Conservation (phyloP, 345 rosid species). For the Sisymbrium irio region DNA sequence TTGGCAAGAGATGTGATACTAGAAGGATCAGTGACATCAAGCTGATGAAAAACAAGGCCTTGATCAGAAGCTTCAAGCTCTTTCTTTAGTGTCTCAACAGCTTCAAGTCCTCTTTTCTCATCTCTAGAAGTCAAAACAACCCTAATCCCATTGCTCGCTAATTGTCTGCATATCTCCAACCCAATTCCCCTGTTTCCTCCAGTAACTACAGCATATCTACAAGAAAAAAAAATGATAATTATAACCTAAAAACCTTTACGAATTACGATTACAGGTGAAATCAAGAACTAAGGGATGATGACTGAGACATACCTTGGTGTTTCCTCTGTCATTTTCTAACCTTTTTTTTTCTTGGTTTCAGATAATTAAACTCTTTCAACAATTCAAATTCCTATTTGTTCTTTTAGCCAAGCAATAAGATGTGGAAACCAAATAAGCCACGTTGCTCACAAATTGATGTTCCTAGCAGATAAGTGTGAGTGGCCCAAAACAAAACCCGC, state of each 20-base stretch:
- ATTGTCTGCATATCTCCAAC: constrained; percentile 39
- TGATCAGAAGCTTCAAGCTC: constrained; percentile 31
- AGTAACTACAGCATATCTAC: constrained; percentile 42
- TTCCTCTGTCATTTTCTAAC: constrained; percentile 21
- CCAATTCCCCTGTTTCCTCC: constrained; percentile 58
- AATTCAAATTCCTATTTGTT: background rate
- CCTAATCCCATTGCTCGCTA: constrained; percentile 27
- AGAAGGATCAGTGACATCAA: constrained; percentile 45
- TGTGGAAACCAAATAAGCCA: constrained; percentile 19
- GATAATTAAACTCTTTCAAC: background rate
- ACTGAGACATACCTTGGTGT: constrained; percentile 1
- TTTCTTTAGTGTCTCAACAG: constrained; percentile 41
- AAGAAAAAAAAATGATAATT: background rate
- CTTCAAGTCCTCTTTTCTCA: constrained; percentile 41
- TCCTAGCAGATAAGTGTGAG: background rate
- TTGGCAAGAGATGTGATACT: constrained; percentile 40
- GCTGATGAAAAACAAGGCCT: constrained; percentile 44
- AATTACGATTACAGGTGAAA: background rate
- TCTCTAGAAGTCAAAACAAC: constrained; percentile 45
- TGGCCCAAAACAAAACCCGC: background rate
- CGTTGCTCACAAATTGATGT: constrained; percentile 14
- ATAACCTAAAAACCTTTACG: background rate
- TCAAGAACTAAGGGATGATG: background rate
- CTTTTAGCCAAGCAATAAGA: background rate
- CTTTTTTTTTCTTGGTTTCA: background rate